Base-by-base conservation (phyloP, 495 filamentous ascomycete genomes). In the Cercophora sp. region DNA sequence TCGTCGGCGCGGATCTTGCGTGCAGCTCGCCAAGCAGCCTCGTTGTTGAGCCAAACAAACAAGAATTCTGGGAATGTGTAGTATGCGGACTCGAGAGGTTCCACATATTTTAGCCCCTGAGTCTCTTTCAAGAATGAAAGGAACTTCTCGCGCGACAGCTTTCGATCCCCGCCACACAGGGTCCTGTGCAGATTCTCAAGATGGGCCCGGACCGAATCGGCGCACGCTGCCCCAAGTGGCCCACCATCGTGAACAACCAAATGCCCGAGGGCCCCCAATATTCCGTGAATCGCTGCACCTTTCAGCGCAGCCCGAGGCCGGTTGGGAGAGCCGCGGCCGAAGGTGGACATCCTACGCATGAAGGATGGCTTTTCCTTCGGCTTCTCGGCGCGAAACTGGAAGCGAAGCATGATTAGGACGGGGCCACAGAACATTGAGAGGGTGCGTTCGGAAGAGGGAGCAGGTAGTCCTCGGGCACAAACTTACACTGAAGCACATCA, bases 51-150 rank as follows among this genome's bases (percentile, higher is more conserved):
- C 73, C 69, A 75, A 11, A 62, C 54, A 46, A 65, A 70, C 22
- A 75, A 67, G 50, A 78, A 78, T 19, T 71, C 59, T 9, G 62
- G 56, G n/a, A 75, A 71, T 8, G 32, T 59, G 59, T 73, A 75
- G 11, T 36, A 51, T 2, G 71, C 65, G 25, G 58, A 46, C 5
- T 63, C 56, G 26, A 67, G 52, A 29, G 49, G 45, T 10, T 55
- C 34, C n/a, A 55, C 31, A 2, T 26, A 34, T 10, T 48, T 42
- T 19, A 75, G 65, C 10, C 70, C 68, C 51, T 78, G 75, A 6
- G 57, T 63, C 2, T 44, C 42, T 23, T 57, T 65, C 31, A 78
- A 55, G 48, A 77, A 78, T 25, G 52, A 46, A 3, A 52, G 48
- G 52, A 77, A 65, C 13, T 60, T 60, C 8, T 63, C 57, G 11